phyloP scores from a whole-genome alignment of 768 basidiomycete species.

The Mrakia frigida region DNA sequence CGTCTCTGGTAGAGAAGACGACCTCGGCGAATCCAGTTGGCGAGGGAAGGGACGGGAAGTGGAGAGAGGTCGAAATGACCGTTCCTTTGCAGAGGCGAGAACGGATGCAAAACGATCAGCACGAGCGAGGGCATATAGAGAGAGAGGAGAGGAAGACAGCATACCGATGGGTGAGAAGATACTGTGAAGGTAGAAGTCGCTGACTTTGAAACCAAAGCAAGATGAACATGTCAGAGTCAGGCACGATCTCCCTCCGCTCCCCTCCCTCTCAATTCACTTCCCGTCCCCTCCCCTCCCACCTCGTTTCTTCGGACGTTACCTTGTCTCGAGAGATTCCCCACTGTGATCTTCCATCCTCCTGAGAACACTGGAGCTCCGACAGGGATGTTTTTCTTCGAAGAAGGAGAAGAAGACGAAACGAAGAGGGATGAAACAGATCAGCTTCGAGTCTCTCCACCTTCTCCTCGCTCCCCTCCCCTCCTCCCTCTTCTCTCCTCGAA shows the following conservation, averaged over 20 bases:
- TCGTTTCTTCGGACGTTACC: background rate
- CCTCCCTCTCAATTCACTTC: background rate
- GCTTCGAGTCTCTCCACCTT: background rate
- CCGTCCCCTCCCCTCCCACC: background rate
- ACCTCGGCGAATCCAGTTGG: slow-evolving; percentile 24
- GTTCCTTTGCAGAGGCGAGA: background rate
- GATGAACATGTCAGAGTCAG: slow-evolving; percentile 3
- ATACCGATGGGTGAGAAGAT: slow-evolving; percentile 14
- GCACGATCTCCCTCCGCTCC: background rate
- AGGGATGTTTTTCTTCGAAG: background rate
- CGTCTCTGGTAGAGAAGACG: slow-evolving; percentile 20
- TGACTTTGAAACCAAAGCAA: background rate
- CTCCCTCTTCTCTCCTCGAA: background rate
- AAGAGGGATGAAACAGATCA: background rate
- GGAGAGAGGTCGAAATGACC: slow-evolving; percentile 15
- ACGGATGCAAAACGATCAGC: background rate
- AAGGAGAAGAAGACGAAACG: background rate
- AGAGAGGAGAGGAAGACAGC: background rate
- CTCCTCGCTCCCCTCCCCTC: too few species aligned
- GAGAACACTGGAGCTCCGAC: background rate
- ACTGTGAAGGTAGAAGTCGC: slow-evolving; percentile 22
- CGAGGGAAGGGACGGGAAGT: slow-evolving; percentile 12
- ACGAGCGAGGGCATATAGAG: background rate
- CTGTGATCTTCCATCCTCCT: slow-evolving; percentile 21
- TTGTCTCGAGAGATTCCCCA: slow-evolving; percentile 26